Evolutionary conservation across 2,329 filamentous ascomycete species (phyloP).

Genomic region (Penicillium sp.): DNA sequence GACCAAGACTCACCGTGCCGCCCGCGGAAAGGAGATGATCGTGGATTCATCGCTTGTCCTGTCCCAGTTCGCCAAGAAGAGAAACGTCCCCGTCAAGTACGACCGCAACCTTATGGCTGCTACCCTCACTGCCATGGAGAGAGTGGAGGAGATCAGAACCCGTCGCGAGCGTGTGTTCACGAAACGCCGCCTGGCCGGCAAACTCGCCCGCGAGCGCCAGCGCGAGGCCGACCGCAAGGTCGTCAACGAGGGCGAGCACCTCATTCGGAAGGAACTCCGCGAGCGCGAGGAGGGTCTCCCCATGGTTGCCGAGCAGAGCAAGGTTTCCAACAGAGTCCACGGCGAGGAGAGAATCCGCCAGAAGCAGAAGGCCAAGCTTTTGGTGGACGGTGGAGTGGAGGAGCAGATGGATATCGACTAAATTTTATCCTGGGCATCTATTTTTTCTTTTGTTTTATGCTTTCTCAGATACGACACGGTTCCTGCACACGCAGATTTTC

Average conservation of each 20-base stretch:
- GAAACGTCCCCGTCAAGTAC: slow-evolving; percentile 94
- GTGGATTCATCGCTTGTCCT: slow-evolving; percentile 81
- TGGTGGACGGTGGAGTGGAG: slow-evolving; percentile 47
- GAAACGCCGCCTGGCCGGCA: slow-evolving; percentile 88
- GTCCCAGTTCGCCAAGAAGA: slow-evolving; percentile 78
- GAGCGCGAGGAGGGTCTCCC: slow-evolving; percentile 54
- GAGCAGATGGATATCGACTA: slow-evolving; percentile 52
- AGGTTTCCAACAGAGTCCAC: slow-evolving; percentile 38
- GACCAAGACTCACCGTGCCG: slow-evolving; percentile 90
- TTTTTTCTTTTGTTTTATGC: slow-evolving; percentile 22
- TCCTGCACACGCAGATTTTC: slow-evolving; percentile 18
- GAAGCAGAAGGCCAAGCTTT: slow-evolving; percentile 46
- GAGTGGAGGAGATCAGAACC: slow-evolving; percentile 79
- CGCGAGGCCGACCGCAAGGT: slow-evolving; percentile 79
- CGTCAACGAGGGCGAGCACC: slow-evolving; percentile 87
- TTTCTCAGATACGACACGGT: slow-evolving; percentile 30
- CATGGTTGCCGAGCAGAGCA: slow-evolving; percentile 37
- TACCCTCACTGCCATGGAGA: slow-evolving; percentile 88
- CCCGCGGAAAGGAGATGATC: slow-evolving; percentile 82
- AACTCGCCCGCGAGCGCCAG: slow-evolving; percentile 69
- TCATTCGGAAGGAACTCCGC: slow-evolving; percentile 71
- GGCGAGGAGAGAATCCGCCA: slow-evolving; percentile 44
- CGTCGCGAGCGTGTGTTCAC: slow-evolving; percentile 89
- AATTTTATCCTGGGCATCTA: slow-evolving; percentile 19
- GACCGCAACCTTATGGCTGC: slow-evolving; percentile 86